These are phyloP conservation scores for Fusarium acutatum DNA, from an alignment of 2,329 filamentous ascomycete species.

Conservation along the genomic window DNA sequence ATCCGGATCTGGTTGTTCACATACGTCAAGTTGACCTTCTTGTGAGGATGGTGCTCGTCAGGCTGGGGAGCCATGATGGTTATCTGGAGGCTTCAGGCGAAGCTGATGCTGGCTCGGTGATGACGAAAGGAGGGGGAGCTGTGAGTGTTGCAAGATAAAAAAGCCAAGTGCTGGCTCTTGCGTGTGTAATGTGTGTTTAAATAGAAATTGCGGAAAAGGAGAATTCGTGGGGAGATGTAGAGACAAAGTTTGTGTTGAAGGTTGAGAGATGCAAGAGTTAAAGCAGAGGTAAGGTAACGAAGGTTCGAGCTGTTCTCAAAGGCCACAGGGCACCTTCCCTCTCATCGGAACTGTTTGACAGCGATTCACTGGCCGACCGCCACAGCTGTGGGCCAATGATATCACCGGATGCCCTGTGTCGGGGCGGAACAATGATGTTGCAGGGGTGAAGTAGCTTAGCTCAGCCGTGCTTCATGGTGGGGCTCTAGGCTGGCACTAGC, in stretches of 20 bases:
- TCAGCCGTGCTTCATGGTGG: conserved; percentile 34
- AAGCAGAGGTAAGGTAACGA: conserved; percentile 33
- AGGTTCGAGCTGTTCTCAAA: conserved; percentile 41
- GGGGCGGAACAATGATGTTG: conserved; percentile 51
- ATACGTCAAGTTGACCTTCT: conserved; percentile 87
- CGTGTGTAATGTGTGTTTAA: conserved; percentile 2
- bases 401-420: conserved; percentile 39
- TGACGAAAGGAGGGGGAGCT: conserved; percentile 37
- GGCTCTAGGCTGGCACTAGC: conserved; percentile 27
- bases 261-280: conserved; percentile 31
- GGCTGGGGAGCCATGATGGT: conserved; percentile 76
- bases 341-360: conserved; percentile 37
- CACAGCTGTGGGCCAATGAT: conserved; percentile 47
- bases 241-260: conserved; percentile 21
- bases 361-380: conserved; percentile 42
- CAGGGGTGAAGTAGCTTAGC: conserved; percentile 38
- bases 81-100: conserved; percentile 39
- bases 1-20: conserved; percentile 42
- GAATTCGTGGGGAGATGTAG: background rate
- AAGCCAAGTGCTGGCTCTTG: conserved; percentile 34
- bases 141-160: conserved; percentile 22
- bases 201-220: conserved; percentile 1
- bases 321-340: conserved; percentile 42
- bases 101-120: conserved; percentile 39
- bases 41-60: conserved; percentile 61